These are phyloP conservation scores for Penicillium griseofulvum DNA, from an alignment of 2,329 filamentous ascomycete species.

Conservation along the genomic window DNA sequence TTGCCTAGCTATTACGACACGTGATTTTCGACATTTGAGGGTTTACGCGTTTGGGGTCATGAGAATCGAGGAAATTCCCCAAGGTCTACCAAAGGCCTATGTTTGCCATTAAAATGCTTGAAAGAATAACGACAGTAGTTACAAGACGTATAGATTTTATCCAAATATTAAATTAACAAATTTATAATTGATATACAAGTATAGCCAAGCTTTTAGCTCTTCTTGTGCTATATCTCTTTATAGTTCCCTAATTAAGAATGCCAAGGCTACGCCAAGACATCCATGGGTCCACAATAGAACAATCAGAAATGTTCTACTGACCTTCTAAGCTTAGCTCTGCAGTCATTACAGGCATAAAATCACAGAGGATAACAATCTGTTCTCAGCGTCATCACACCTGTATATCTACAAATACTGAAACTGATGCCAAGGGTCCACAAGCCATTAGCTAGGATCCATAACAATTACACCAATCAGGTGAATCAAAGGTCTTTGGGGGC, in stretches of 20 bases:
- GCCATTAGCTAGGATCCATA: background rate
- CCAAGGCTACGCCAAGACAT: background rate
- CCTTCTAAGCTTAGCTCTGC: too few species aligned
- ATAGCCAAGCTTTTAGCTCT: background rate
- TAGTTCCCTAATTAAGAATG: background rate
- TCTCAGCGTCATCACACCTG: accelerated
- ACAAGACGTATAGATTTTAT: too few species aligned
- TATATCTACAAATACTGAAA: too few species aligned
- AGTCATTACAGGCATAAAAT: background rate
- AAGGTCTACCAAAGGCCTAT: too few species aligned
- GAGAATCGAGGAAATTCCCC: background rate
- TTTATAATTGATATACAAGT: background rate
- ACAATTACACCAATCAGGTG: background rate
- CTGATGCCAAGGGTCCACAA: too few species aligned
- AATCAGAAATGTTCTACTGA: background rate
- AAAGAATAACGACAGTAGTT: too few species aligned
- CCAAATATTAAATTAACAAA: too few species aligned
- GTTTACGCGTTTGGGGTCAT: background rate
- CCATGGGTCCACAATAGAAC: background rate
- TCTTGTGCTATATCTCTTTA: background rate
- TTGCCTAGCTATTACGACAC: background rate
- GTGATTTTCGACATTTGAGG: background rate
- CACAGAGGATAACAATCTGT: background rate
- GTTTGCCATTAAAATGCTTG: background rate
- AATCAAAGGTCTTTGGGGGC: background rate